phyloP scores from a whole-genome alignment of 164 flowering plant species.

The Vitis rupestris region DNA sequence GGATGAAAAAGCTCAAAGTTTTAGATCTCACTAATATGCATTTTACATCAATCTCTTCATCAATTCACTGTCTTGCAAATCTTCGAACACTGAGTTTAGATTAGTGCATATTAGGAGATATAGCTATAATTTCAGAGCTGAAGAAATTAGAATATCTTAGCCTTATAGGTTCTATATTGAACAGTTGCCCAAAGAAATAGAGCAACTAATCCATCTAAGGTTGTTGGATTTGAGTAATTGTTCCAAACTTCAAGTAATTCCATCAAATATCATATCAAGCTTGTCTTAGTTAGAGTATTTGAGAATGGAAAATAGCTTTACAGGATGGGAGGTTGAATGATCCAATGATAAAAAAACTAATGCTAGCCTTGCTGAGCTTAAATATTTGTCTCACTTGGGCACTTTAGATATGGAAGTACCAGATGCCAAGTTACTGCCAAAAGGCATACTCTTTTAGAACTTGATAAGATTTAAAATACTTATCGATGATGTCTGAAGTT shows the following conservation, averaged over 20 bases:
- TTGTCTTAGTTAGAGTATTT: not conserved
- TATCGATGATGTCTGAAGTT: not conserved
- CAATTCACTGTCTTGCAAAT: not conserved
- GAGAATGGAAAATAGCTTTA: not conserved
- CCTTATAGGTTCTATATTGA: not conserved
- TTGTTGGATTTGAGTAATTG: not conserved
- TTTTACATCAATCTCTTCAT: not conserved
- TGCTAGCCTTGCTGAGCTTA: not conserved
- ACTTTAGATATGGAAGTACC: not conserved
- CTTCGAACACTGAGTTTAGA: not conserved
- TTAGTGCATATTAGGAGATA: not conserved
- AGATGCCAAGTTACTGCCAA: too few species aligned
- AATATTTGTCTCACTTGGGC: not conserved
- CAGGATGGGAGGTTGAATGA: not conserved
- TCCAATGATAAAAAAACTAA: not conserved
- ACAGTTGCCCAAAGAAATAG: not conserved
- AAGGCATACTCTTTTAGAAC: too few species aligned
- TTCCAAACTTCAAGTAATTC: not conserved
- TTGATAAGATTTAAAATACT: not conserved
- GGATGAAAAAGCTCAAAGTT: not conserved
- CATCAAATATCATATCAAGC: not conserved
- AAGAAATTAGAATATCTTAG: not conserved
- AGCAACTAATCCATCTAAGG: not conserved
- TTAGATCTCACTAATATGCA: not conserved
- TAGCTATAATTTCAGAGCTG: not conserved